Conservation (phyloP, 176 grass and related monocot species). For the Triticum monococcum region DNA sequence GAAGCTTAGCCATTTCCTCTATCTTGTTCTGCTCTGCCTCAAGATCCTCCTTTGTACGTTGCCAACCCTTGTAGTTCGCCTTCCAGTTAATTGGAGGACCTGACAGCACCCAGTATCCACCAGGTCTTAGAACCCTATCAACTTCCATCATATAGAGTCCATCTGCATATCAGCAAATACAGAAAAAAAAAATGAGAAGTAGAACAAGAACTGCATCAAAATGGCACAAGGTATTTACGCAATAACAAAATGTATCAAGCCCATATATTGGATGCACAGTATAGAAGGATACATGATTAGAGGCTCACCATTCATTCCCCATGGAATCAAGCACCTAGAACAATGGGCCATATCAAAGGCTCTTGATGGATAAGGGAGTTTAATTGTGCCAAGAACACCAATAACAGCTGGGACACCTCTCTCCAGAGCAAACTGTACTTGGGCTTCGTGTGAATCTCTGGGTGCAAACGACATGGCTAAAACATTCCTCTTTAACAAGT, state of each 20-base stretch:
- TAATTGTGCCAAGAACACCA: slow-evolving; percentile 83
- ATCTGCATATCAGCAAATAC: slow-evolving; percentile 42
- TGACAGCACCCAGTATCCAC: slow-evolving; percentile 94
- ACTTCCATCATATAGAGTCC: slow-evolving; percentile 98
- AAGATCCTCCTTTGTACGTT: slow-evolving; percentile 83
- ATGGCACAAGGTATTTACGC: neutral
- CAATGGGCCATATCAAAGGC: slow-evolving; percentile 99
- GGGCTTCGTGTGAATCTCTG: slow-evolving; percentile 92
- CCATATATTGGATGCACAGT: slow-evolving; percentile 8
- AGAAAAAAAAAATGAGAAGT: neutral
- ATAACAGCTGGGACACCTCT: slow-evolving; percentile 92
- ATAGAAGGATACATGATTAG: neutral
- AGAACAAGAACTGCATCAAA: slow-evolving; percentile 6
- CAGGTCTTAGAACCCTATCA: slow-evolving; percentile 91
- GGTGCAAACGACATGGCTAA: slow-evolving; percentile 96
- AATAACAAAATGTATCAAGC: neutral
- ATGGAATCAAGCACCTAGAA: slow-evolving; percentile 94
- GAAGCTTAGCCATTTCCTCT: slow-evolving; percentile 74
- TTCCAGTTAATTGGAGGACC: slow-evolving; percentile 94
- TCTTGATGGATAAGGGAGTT: slow-evolving; percentile 87
- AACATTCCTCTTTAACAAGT: slow-evolving; percentile 86
- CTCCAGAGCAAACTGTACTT: slow-evolving; percentile 97
- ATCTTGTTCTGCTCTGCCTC: slow-evolving; percentile 82
- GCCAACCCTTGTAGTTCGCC: slow-evolving; percentile 74
- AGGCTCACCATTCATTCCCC: slow-evolving; percentile 75